Base-by-base conservation (phyloP, 768 basidiomycete species). In the Kwoniella heveanensis region DNA sequence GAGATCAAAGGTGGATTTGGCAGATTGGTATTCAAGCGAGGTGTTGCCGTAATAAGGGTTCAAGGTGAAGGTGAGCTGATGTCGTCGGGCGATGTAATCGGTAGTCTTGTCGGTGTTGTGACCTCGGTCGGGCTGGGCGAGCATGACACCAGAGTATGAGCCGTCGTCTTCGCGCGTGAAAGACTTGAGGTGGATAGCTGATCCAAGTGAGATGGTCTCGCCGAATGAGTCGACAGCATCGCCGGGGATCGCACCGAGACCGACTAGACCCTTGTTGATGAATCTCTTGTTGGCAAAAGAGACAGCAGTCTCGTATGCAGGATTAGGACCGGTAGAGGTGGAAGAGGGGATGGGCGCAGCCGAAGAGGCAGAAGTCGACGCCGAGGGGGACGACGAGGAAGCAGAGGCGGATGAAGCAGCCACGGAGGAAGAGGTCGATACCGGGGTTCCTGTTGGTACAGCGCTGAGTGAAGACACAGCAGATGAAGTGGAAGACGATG, bases 21-120 rank as follows among this genome's bases (percentile, higher is more conserved):
- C 87, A 25, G 76, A 79, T 10, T 79, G 61, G 73, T 86, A 88
- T 24, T 78, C 77, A 9, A 88, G 83, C 6, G 83, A 79, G 3
- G 51, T 67, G 19, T 53, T 62, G 24, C 46, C 63, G 47, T 83
- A 84, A 75, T 88, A 88, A 0, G 88, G 88, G 0, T 79, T 81
- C 21, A 89, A 76, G 0, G 82, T 79, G 73, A 90, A 88, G 54
- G 84, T 81, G 63, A 89, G 80, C 50, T 83, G 81, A 59, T 88
- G 87, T n/a, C 83, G 85, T n/a, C 88, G 84, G 2, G 83, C 82
- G 71, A 86, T 86, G 67, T 86, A 88, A 76, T 88, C 84, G 47
- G 87, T 80, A 0, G 87, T 86, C 0, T 74, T 80, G 24, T 84
- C 83, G 2, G 86, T 86, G 54, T 56, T 50, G 49, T 69, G 60